A percentile compares a stretch with the other conserved stretches of the same genome.
phyloP scores from a whole-genome alignment of 139 green algal genomes.

The Dunaliella primolecta region DNA sequence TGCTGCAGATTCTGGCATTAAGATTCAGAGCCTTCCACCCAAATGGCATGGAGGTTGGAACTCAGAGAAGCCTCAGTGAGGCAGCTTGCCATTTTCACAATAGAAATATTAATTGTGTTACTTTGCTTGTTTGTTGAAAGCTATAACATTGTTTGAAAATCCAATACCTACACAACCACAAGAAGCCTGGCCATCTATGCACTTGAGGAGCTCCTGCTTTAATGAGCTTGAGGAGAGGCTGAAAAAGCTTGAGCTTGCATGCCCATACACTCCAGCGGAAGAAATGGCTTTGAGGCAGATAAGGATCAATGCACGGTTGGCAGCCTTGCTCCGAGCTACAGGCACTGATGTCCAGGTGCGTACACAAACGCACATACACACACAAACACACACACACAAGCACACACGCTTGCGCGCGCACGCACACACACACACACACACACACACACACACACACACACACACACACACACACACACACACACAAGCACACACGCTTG shows the following conservation, averaged over 20 bases:
- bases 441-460: neutral
- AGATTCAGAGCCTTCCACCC: too few relatives aligned
- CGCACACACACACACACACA: neutral
- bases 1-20: too few relatives aligned
- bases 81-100: too few relatives aligned
- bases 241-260: neutral
- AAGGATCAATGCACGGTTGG: neutral
- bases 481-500: neutral
- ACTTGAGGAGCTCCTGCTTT: too few relatives aligned
- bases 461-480: neutral
- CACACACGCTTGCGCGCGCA: neutral
- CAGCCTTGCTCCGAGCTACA: neutral
- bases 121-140: too few relatives aligned
- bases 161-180: too few relatives aligned
- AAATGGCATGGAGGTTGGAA: too few relatives aligned
- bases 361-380: neutral
- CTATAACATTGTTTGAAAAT: too few relatives aligned
- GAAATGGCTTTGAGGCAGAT: constrained; percentile 2
- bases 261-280: neutral
- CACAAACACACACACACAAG: neutral
- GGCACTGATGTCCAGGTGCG: neutral
- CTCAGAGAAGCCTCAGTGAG: too few relatives aligned
- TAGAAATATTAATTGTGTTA: too few relatives aligned
- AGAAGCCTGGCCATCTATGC: too few relatives aligned
- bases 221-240: neutral